These are phyloP conservation scores for Gossypium trilobum DNA, from an alignment of 441 rosid genomes.

Conservation along the genomic window DNA sequence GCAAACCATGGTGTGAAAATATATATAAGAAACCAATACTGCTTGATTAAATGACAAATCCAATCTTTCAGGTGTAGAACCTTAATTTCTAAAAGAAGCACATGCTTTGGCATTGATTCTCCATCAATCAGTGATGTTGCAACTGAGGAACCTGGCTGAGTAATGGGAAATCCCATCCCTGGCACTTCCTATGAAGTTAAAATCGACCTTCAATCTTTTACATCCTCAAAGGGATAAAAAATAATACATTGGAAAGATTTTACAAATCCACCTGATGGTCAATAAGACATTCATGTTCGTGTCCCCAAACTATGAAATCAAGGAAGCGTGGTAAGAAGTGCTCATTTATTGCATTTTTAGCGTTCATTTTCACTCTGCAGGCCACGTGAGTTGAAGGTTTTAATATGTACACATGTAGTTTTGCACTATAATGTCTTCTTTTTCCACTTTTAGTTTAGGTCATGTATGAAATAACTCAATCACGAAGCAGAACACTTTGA, in stretches of 20 bases:
- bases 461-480: slow-evolving; percentile 5
- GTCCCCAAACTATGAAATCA: slow-evolving; percentile 95
- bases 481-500: background rate
- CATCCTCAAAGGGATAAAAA: background rate
- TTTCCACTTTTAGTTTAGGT: background rate
- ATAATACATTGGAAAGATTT: slow-evolving; percentile 1
- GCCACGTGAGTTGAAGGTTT: slow-evolving; percentile 8
- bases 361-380: slow-evolving; percentile 84
- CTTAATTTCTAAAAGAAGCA: slow-evolving; percentile 92
- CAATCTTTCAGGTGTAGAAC: slow-evolving; percentile 30
- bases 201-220: slow-evolving; percentile 23
- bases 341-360: slow-evolving; percentile 94
- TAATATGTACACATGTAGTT: background rate
- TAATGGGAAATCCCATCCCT: slow-evolving; percentile 98
- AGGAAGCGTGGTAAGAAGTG: slow-evolving; percentile 89
- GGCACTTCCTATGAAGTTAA: slow-evolving; percentile 70
- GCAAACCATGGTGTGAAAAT: background rate
- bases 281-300: slow-evolving; percentile 88
- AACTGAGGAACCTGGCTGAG: slow-evolving; percentile 95
- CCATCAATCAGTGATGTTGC: slow-evolving; percentile 97
- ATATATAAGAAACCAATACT: slow-evolving; percentile 6
- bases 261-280: slow-evolving; percentile 68
- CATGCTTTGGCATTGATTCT: slow-evolving; percentile 95
- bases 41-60: slow-evolving; percentile 9
- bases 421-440: background rate